These are phyloP conservation scores for Parastagonospora nodorum DNA, from an alignment of 2,329 filamentous ascomycete species.

Conservation along the genomic window DNA sequence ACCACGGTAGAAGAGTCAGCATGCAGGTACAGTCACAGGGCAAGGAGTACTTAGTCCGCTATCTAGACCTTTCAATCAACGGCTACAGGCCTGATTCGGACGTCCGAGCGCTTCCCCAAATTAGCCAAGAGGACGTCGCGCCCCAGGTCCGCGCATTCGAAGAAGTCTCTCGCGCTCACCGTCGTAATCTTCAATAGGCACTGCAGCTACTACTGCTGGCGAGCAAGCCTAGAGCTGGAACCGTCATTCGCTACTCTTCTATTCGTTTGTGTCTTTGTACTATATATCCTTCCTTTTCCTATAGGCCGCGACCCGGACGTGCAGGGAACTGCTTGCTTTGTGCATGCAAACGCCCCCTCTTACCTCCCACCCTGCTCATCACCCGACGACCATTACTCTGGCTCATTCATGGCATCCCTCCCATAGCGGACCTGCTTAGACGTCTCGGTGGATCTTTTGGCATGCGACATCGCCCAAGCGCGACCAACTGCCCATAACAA, in stretches of 20 bases:
- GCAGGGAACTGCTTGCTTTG: constrained; percentile 33
- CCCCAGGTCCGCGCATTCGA: constrained; percentile 23
- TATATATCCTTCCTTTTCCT: constrained; percentile 7
- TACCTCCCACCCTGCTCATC: constrained; percentile 20
- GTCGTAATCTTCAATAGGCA: constrained; percentile 23
- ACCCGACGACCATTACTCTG: constrained; percentile 12
- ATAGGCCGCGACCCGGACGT: constrained; percentile 25
- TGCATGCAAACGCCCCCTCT: constrained; percentile 34
- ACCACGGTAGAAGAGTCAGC: neutral
- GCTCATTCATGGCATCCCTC: constrained; percentile 15
- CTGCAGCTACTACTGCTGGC: constrained; percentile 23
- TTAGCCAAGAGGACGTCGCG: constrained; percentile 34
- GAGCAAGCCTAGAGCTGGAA: constrained; percentile 19
- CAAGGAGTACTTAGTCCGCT: neutral
- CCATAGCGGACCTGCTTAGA: constrained; percentile 13
- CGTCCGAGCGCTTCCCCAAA: constrained; percentile 16
- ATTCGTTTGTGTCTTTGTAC: constrained; percentile 28
- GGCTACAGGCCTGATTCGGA: constrained; percentile 13
- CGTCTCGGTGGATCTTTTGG: constrained; percentile 8
- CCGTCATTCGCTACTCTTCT: constrained; percentile 17
- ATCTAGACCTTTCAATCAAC: neutral
- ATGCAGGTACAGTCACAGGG: neutral
- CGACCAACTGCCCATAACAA: neutral
- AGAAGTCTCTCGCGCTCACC: constrained; percentile 24
- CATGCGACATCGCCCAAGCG: constrained; percentile 6